phyloP scores from a whole-genome alignment of 179 eudicot genomes.

The Nepenthes alata region DNA sequence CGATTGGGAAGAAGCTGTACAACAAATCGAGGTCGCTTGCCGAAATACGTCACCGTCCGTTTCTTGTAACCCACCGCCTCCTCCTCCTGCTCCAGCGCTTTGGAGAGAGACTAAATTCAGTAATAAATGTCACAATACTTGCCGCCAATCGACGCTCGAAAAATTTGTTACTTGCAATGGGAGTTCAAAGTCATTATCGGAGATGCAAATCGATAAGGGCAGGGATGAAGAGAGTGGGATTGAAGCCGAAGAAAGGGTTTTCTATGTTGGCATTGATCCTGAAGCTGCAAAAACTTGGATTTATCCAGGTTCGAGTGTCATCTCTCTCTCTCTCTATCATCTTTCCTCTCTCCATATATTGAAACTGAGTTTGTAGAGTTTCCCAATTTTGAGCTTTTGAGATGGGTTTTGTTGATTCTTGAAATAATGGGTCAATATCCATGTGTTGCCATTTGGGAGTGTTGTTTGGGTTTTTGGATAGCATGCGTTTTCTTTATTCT shows the following conservation, averaged over 20 bases:
- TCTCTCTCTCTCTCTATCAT: neutral
- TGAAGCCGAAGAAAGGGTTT: slow-evolving; percentile 18
- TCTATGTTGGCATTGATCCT: slow-evolving; percentile 43
- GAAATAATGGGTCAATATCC: no score
- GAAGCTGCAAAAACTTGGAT: slow-evolving; percentile 85
- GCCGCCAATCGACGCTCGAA: slow-evolving; percentile 29
- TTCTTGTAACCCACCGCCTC: slow-evolving; percentile 9
- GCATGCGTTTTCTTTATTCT: no score
- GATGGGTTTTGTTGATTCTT: no score
- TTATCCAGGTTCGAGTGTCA: slow-evolving; percentile 54
- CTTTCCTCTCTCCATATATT: neutral
- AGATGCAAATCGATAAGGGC: neutral
- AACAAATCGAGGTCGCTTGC: slow-evolving; percentile 67
- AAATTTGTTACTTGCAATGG: slow-evolving; percentile 12
- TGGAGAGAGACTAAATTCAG: neutral
- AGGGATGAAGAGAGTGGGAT: slow-evolving; percentile 8
- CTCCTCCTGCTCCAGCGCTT: slow-evolving; percentile 2
- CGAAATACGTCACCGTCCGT: slow-evolving; percentile 9
- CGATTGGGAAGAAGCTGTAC: slow-evolving; percentile 88
- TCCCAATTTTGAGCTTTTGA: neutral
- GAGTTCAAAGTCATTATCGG: slow-evolving; percentile 8
- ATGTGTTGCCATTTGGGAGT: no score
- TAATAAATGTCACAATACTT: slow-evolving; percentile 1
- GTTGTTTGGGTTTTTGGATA: no score
- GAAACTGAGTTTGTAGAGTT: neutral